phyloP scores from a whole-genome alignment of 495 filamentous ascomycete species.

The Podospora appendiculata region DNA sequence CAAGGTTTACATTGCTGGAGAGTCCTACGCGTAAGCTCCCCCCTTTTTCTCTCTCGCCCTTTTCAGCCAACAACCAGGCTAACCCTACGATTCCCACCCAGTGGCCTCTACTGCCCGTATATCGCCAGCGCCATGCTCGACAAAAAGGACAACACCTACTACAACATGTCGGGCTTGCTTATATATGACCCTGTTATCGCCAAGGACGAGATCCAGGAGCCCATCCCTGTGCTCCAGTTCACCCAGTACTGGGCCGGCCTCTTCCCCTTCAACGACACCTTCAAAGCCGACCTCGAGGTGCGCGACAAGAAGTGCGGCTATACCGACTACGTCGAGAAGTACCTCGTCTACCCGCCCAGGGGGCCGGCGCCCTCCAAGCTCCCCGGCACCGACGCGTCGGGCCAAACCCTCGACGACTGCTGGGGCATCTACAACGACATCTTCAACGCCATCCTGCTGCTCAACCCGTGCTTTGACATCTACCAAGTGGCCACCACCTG shows the following conservation, averaged over 20 bases:
- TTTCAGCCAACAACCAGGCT: neutral
- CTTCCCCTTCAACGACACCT: conserved; percentile 61
- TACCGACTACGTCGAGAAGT: conserved; percentile 49
- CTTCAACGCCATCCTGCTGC: conserved; percentile 38
- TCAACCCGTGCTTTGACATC: conserved; percentile 77
- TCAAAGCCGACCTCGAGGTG: conserved; percentile 48
- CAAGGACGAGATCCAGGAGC: conserved; percentile 36
- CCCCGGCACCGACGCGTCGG: conserved; percentile 11
- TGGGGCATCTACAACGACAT: conserved; percentile 46
- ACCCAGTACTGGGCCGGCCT: conserved; percentile 54
- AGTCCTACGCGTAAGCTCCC: conserved; percentile 51
- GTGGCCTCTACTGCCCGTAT: conserved; percentile 70
- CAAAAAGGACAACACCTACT: conserved; percentile 57
- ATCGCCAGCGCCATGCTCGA: conserved; percentile 69
- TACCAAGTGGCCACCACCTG: conserved; percentile 72
- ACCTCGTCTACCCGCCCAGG: conserved; percentile 62
- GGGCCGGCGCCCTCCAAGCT: conserved; percentile 43
- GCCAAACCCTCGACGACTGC: conserved; percentile 19
- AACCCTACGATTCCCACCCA: neutral
- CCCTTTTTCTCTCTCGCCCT: neutral
- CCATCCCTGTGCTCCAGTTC: conserved; percentile 53
- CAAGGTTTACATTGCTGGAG: conserved; percentile 62
- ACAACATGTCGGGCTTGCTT: conserved; percentile 57
- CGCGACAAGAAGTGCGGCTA: conserved; percentile 57
- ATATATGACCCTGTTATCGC: conserved; percentile 64